These are phyloP conservation scores for Boletus tomentosulus DNA, from an alignment of 768 basidiomycete species.

Conservation along the genomic window DNA sequence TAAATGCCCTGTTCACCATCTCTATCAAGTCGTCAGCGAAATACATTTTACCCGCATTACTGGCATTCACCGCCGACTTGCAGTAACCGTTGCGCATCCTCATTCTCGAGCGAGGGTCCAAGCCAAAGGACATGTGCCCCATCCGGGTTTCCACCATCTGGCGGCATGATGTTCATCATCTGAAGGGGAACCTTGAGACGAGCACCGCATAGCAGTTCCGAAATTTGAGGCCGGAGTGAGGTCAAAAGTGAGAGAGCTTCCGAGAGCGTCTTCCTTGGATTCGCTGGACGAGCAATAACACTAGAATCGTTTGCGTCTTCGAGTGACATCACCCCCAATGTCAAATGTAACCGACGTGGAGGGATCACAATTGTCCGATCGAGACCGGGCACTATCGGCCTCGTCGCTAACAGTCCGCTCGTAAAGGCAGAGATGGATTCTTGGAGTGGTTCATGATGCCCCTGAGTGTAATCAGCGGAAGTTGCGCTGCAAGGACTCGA, in stretches of 20 bases:
- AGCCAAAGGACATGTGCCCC: constrained; percentile 55
- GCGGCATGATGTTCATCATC: constrained; percentile 47
- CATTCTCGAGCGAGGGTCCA: constrained; percentile 40
- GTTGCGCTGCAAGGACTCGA: constrained; percentile 17
- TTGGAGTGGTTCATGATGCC: constrained; percentile 40
- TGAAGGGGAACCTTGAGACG: constrained; percentile 41
- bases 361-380: constrained; percentile 57
- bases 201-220: constrained; percentile 34
- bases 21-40: constrained; percentile 29
- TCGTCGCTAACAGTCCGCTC: constrained; percentile 14
- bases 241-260: constrained; percentile 43
- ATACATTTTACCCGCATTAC: background rate
- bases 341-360: constrained; percentile 61
- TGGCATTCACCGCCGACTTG: constrained; percentile 34
- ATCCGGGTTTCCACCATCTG: constrained; percentile 32
- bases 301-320: constrained; percentile 16
- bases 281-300: background rate
- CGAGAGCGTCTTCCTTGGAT: constrained; percentile 30
- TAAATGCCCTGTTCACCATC: constrained; percentile 39
- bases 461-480: constrained; percentile 23
- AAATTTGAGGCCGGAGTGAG: constrained; percentile 37
- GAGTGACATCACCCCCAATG: constrained; percentile 71
- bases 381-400: constrained; percentile 43
- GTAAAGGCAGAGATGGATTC: constrained; percentile 36
- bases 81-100: constrained; percentile 29